These are phyloP conservation scores for Sugiyamaella xylanicola DNA, from an alignment of 1,139 yeast species.

Conservation along the genomic window DNA sequence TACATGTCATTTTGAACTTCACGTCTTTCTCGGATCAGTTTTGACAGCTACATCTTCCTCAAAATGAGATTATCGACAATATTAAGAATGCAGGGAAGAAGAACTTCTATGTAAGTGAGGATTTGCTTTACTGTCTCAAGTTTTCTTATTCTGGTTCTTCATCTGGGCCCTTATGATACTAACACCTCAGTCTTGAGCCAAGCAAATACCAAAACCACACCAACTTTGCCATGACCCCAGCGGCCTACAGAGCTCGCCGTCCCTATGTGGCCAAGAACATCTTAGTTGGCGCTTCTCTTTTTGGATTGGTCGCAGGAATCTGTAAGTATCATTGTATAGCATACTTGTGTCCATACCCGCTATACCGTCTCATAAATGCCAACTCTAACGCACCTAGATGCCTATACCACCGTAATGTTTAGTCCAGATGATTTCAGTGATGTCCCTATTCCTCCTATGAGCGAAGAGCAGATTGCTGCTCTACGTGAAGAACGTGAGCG, in stretches of 20 bases:
- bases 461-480: conserved; percentile 71
- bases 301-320: conserved; percentile 67
- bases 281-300: conserved; percentile 57
- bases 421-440: conserved; percentile 84
- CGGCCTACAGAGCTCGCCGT: conserved; percentile 82
- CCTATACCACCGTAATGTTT: conserved; percentile 46
- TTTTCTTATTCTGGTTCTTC: too few relatives aligned
- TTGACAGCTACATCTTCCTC: not conserved
- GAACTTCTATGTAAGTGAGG: conserved; percentile 10
- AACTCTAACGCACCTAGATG: not conserved
- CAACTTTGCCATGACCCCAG: conserved; percentile 91
- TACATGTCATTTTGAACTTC: not conserved
- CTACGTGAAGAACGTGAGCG: conserved; percentile 44
- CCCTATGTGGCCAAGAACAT: conserved; percentile 83
- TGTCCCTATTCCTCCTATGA: conserved; percentile 90
- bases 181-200: conserved; percentile 32
- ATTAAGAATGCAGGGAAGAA: conserved; percentile 11
- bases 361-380: not conserved
- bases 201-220: conserved; percentile 69
- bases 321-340: conserved; percentile 44
- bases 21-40: not conserved
- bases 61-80: not conserved
- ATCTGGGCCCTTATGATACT: not conserved
- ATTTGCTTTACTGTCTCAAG: not conserved
- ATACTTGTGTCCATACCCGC: not conserved